These are phyloP conservation scores for Starmerella tilneyi DNA, from an alignment of 805 yeast species.

Conservation along the genomic window DNA sequence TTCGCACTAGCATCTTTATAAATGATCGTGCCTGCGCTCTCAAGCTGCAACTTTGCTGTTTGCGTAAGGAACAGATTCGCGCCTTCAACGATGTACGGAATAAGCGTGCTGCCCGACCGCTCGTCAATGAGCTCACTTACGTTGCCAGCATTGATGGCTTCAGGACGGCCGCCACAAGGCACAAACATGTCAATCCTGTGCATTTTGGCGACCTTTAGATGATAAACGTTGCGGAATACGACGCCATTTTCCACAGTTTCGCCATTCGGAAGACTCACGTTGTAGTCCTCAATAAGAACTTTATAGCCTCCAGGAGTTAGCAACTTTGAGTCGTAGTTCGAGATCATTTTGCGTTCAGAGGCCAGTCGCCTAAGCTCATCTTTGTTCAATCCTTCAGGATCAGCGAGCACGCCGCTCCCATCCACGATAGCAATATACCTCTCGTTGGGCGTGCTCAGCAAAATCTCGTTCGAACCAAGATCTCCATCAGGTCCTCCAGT, in stretches of 20 bases:
- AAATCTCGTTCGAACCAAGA: slow-evolving; percentile 88
- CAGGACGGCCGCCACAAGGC: slow-evolving; percentile 99
- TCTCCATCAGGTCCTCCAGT: slow-evolving; percentile 99
- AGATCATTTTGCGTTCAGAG: slow-evolving; percentile 60
- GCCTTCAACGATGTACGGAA: slow-evolving; percentile 92
- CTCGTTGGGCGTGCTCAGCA: slow-evolving; percentile 61
- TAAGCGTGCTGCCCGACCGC: slow-evolving; percentile 56
- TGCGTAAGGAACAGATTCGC: slow-evolving; percentile 94
- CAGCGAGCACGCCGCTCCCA: slow-evolving; percentile 91
- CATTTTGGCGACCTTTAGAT: slow-evolving; percentile 57
- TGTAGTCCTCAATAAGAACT: slow-evolving; percentile 76
- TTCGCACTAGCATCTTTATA: slow-evolving; percentile 95
- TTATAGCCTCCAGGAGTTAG: slow-evolving; percentile 68
- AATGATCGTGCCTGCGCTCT: slow-evolving; percentile 73
- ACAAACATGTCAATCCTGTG: slow-evolving; percentile 73
- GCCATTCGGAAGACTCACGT: slow-evolving; percentile 69
- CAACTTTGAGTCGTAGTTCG: slow-evolving; percentile 53
- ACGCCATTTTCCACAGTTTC: slow-evolving; percentile 69
- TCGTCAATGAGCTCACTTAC: slow-evolving; percentile 63
- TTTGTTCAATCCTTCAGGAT: slow-evolving; percentile 80
- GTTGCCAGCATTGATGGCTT: slow-evolving; percentile 80
- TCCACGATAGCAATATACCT: slow-evolving; percentile 81
- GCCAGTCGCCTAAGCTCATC: slow-evolving; percentile 72
- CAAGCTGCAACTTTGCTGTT: slow-evolving; percentile 77
- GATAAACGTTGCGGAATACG: slow-evolving; percentile 83